Percentiles rank a stretch among this genome's conserved stretches.
phyloP scores from a whole-genome alignment of 2,329 filamentous ascomycete species.

The Chaetomiaceae sp. region DNA sequence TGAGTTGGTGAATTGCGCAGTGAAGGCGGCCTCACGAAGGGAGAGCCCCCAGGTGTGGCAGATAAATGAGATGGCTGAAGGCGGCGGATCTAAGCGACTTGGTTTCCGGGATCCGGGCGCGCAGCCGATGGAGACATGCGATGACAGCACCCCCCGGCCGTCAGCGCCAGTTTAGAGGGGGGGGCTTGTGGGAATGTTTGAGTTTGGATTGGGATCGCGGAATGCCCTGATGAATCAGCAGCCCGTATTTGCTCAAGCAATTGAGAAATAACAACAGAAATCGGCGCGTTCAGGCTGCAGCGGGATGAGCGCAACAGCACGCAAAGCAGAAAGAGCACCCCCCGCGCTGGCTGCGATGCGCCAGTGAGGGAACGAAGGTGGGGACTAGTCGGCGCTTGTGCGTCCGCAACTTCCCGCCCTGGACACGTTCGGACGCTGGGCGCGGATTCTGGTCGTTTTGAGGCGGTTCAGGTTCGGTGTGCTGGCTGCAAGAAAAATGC shows the following conservation, averaged over 20 bases:
- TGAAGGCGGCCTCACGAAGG: slow-evolving; percentile 4
- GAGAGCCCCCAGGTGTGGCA: slow-evolving; percentile 13
- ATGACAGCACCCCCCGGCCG: background rate
- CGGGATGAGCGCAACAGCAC: slow-evolving; percentile 17
- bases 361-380: slow-evolving; percentile 20
- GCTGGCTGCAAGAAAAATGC: background rate
- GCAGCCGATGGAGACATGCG: slow-evolving; percentile 3
- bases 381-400: slow-evolving; percentile 19
- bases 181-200: too few relatives aligned
- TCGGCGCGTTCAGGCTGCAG: slow-evolving; percentile 26
- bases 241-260: slow-evolving; percentile 1
- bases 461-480: background rate
- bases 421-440: slow-evolving; percentile 11
- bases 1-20: slow-evolving; percentile 4
- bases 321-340: too few relatives aligned
- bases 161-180: background rate
- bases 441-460: background rate
- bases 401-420: slow-evolving; percentile 19
- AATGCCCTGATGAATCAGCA: slow-evolving; percentile 18
- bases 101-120: background rate
- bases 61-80: slow-evolving; percentile 19
- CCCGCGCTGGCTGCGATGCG: slow-evolving; percentile 20
- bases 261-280: slow-evolving; percentile 14
- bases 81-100: slow-evolving; percentile 9
- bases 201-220: slow-evolving; percentile 12